Evolutionary conservation across 2,329 filamentous ascomycete genomes (phyloP).

Genomic region (Colletotrichum lentis): DNA sequence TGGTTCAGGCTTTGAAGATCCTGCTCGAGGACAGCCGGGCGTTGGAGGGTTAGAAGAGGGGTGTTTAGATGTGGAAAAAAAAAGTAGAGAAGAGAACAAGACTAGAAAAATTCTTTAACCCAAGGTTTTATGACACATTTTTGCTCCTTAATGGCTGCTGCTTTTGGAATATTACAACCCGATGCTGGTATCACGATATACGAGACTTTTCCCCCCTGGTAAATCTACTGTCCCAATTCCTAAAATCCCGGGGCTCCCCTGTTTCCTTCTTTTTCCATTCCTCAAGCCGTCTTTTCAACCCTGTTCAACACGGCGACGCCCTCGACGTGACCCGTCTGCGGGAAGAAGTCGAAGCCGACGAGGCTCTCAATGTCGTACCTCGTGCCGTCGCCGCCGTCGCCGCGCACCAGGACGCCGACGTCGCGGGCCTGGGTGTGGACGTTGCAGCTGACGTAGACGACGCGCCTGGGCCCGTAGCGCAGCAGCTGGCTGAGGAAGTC

Average conservation of each 20-base stretch:
- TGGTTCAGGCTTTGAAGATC: conserved; percentile 76
- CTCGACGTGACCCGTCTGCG: conserved; percentile 79
- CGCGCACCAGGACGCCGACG: conserved; percentile 84
- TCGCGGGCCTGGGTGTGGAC: conserved; percentile 97
- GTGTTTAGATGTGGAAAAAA: too few relatives aligned
- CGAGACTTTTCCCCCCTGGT: too few relatives aligned
- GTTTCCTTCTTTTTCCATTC: not conserved
- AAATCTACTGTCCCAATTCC: too few relatives aligned
- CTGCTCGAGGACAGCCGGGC: conserved; percentile 56
- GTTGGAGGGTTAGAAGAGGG: conserved; percentile 22
- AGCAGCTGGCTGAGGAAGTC: conserved; percentile 85
- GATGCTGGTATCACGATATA: conserved; percentile 26
- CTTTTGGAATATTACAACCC: conserved; percentile 3
- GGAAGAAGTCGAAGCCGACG: conserved; percentile 96
- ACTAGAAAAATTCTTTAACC: conserved; percentile 3
- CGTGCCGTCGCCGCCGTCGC: conserved; percentile 51
- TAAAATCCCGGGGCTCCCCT: not conserved
- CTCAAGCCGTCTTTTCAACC: conserved; percentile 51
- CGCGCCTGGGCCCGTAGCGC: conserved; percentile 75
- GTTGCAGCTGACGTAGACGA: conserved; percentile 97
- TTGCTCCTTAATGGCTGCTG: not conserved
- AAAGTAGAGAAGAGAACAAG: not conserved
- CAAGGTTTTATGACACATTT: not conserved
- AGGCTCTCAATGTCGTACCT: conserved; percentile 90
- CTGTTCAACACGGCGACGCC: conserved; percentile 71